These are phyloP conservation scores for Smithsoniella earleae DNA, from an alignment of 163 green algal genomes.

Conservation along the genomic window DNA sequence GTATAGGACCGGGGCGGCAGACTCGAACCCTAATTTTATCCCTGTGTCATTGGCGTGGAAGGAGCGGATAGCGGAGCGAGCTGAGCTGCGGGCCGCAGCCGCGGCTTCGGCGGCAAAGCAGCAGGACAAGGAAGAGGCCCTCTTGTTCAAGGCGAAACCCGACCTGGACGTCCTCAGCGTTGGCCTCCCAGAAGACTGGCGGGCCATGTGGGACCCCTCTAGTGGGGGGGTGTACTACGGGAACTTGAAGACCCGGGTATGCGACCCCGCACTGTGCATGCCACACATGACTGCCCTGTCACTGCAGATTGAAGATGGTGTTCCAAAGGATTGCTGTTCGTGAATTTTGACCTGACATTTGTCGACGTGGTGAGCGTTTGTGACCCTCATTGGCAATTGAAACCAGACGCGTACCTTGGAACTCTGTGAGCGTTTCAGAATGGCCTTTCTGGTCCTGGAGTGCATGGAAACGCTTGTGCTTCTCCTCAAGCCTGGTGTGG, in stretches of 20 bases:
- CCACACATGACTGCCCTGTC: too few relatives aligned
- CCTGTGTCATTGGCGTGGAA: slow-evolving; percentile 24
- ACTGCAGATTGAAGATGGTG: too few relatives aligned
- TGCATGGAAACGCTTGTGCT: too few relatives aligned
- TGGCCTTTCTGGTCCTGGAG: too few relatives aligned
- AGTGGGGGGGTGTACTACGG: slow-evolving; percentile 36
- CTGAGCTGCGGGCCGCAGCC: neutral
- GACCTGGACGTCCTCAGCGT: slow-evolving; percentile 28
- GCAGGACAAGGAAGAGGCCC: neutral
- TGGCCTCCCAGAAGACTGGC: slow-evolving; percentile 32
- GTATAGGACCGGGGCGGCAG: slow-evolving; percentile 27
- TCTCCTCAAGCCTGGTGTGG: too few relatives aligned
- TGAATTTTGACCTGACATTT: too few relatives aligned
- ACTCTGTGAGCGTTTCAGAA: too few relatives aligned
- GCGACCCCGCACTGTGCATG: neutral
- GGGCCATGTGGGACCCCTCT: slow-evolving; percentile 32
- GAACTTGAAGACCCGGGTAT: slow-evolving; percentile 31
- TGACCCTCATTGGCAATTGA: too few relatives aligned
- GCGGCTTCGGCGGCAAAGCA: neutral
- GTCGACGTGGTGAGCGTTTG: too few relatives aligned
- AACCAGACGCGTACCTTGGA: too few relatives aligned
- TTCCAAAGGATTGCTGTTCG: too few relatives aligned
- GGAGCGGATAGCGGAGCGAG: slow-evolving; percentile 22
- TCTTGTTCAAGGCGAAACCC: slow-evolving; percentile 10
- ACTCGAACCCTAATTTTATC: slow-evolving; percentile 30